Conservation (phyloP, 2,329 filamentous ascomycete species). For the Fusarium sp. region DNA sequence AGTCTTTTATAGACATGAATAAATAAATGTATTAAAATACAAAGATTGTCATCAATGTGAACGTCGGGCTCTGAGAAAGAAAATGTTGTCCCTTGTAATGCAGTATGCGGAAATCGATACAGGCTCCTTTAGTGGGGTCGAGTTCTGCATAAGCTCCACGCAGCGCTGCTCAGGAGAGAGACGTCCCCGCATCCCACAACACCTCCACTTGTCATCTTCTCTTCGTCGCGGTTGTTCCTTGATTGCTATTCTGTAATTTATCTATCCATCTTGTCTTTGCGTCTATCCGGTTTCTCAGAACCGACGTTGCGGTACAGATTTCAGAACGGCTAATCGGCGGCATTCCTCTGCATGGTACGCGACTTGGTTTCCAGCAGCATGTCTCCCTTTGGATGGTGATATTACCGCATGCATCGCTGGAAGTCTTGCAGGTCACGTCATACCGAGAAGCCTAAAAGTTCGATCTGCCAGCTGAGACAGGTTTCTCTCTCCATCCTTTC, state of each 20-base stretch:
- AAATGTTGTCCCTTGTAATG: too few species aligned
- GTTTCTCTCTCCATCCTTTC: background rate
- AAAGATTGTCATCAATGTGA: background rate
- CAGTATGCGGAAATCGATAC: background rate
- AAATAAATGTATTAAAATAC: background rate
- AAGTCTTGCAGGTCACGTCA: background rate
- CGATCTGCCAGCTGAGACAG: background rate
- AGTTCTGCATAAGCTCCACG: background rate
- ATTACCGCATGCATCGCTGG: background rate
- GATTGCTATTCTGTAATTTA: background rate
- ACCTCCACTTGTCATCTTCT: slow-evolving; percentile 4
- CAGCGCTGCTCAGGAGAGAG: background rate
- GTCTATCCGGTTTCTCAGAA: background rate
- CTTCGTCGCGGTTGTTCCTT: background rate
- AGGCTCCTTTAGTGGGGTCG: background rate
- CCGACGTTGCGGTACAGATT: background rate
- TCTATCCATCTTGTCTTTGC: too few species aligned
- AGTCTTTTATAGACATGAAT: background rate
- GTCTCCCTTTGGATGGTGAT: background rate
- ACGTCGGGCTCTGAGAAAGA: background rate
- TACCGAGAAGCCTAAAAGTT: background rate
- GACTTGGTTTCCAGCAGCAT: too few species aligned
- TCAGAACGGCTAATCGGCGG: too few species aligned
- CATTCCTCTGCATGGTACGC: background rate
- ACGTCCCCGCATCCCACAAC: background rate